Evolutionary conservation across 2,329 filamentous ascomycete species (phyloP).

Genomic region (Tolypocladium ophioglossoides): DNA sequence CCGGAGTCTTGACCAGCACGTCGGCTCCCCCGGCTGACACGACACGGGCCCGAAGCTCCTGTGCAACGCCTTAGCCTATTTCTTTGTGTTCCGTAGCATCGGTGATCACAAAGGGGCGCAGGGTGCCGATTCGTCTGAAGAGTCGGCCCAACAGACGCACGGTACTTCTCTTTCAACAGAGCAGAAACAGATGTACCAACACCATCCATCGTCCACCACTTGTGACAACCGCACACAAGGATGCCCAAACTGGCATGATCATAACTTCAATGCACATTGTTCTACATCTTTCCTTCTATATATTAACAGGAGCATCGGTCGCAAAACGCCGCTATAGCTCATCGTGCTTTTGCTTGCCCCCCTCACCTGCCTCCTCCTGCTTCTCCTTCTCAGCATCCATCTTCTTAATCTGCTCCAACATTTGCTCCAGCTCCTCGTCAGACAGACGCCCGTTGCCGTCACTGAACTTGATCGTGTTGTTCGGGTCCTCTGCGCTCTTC

Average conservation of each 20-base stretch:
- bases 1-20: not conserved
- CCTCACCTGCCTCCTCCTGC: constrained; percentile 15
- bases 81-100: not conserved
- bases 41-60: not conserved
- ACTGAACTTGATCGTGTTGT: constrained; percentile 31
- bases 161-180: not conserved
- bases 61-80: not conserved
- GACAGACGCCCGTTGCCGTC: constrained; percentile 23
- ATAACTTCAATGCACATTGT: not conserved
- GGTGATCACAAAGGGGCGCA: not conserved
- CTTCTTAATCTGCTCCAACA: constrained; percentile 26
- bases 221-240: too few species aligned
- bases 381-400: constrained; percentile 17
- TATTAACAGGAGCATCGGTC: not conserved
- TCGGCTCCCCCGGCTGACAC: not conserved
- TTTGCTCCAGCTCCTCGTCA: constrained; percentile 40
- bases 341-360: constrained; percentile 18
- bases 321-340: constrained; percentile 19
- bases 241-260: not conserved
- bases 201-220: too few species aligned
- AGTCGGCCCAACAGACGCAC: not conserved
- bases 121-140: not conserved
- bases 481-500: constrained; percentile 20
- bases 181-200: too few species aligned
- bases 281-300: not conserved